Conservation (phyloP, 257 asterid genomes). For the Solanum neorickii region DNA sequence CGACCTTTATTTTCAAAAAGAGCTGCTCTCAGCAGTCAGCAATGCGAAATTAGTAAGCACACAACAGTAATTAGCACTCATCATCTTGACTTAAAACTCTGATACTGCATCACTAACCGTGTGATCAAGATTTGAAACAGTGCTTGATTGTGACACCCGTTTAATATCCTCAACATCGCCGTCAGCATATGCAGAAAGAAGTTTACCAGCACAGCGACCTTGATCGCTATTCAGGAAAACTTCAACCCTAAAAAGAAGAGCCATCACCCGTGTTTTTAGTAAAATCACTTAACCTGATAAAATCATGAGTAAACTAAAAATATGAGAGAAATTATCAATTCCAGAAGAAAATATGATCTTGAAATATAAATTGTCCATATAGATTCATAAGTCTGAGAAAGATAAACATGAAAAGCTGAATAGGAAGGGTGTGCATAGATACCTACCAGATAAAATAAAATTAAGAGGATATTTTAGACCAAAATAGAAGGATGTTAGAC, state of each 20-base stretch:
- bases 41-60: not conserved
- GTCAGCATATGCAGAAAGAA: conserved; percentile 77
- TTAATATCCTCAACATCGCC: conserved; percentile 88
- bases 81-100: not conserved
- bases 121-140: conserved; percentile 71
- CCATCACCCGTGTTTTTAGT: not conserved
- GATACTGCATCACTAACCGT: conserved; percentile 35
- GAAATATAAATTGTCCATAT: not conserved
- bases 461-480: not conserved
- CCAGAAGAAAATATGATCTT: not conserved
- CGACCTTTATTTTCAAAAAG: not conserved
- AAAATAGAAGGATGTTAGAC: not conserved
- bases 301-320: not conserved
- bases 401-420: not conserved
- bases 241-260: conserved; percentile 53
- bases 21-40: not conserved
- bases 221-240: conserved; percentile 85
- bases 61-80: not conserved
- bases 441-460: not conserved
- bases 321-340: not conserved
- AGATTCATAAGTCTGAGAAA: not conserved
- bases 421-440: not conserved
- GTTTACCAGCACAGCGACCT: conserved; percentile 71
- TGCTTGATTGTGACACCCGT: conserved; percentile 72
- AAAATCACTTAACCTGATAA: not conserved